A percentile compares a stretch with the other conserved stretches of the same genome.
phyloP scores from a whole-genome alignment of 2,329 filamentous ascomycete genomes.

The Zopfia rhizophila region DNA sequence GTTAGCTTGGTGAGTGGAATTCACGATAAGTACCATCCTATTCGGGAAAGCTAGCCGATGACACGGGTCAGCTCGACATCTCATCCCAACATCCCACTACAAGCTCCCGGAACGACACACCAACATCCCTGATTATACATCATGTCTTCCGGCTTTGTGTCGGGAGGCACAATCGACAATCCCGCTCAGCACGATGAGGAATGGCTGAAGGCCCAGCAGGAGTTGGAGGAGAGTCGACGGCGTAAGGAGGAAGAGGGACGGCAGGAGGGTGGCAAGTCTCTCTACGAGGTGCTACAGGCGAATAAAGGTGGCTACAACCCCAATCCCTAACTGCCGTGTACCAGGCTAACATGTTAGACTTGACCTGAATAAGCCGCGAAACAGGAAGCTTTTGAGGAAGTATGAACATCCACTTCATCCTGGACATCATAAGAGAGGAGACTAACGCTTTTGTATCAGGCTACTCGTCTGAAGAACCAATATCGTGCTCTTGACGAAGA shows the following conservation, averaged over 20 bases:
- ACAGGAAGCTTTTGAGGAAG: conserved; percentile 83
- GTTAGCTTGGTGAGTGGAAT: conserved; percentile 78
- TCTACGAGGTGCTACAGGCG: conserved; percentile 80
- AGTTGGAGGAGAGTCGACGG: conserved; percentile 70
- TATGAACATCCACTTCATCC: conserved; percentile 6
- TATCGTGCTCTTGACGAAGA: conserved; percentile 82
- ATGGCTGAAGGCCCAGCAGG: conserved; percentile 72
- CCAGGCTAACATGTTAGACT: conserved; percentile 46
- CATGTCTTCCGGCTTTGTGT: conserved; percentile 63
- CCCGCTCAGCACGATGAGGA: conserved; percentile 60
- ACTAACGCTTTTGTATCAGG: conserved; percentile 23
- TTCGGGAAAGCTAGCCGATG: conserved; percentile 11
- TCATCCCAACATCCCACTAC: conserved; percentile 3
- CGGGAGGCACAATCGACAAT: conserved; percentile 60
- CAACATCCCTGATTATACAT: conserved; percentile 18
- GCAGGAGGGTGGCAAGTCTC: conserved; percentile 66
- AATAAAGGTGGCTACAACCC: conserved; percentile 72
- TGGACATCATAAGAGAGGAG: not conserved
- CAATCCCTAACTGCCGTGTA: not conserved
- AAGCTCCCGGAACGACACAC: conserved; percentile 3
- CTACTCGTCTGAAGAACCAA: conserved; percentile 76
- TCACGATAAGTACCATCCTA: not conserved
- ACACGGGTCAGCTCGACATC: conserved; percentile 2
- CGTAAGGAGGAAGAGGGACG: conserved; percentile 64
- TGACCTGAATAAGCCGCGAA: conserved; percentile 70